These are phyloP conservation scores for Metschnikowia aberdeeniae DNA, from an alignment of 805 yeast genomes.

Conservation along the genomic window DNA sequence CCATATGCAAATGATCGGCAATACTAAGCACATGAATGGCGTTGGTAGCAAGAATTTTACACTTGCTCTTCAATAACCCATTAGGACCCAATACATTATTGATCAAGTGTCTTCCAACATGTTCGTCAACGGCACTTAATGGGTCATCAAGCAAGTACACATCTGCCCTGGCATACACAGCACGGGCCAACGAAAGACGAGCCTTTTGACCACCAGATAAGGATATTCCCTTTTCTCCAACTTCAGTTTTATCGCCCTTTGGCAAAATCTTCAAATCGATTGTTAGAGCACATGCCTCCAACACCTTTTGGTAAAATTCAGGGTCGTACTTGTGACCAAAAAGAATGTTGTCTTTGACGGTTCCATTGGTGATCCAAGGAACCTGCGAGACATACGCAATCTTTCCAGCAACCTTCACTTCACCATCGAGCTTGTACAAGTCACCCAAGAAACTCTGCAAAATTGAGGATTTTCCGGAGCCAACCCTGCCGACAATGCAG, in stretches of 20 bases:
- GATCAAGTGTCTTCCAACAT: conserved; percentile 84
- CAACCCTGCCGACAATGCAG: conserved; percentile 88
- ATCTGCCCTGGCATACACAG: conserved; percentile 93
- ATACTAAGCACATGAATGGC: conserved; percentile 75
- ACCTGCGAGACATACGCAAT: conserved; percentile 89
- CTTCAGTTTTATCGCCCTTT: conserved; percentile 87
- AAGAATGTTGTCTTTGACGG: conserved; percentile 83
- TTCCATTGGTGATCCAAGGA: conserved; percentile 97
- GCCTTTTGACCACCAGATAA: conserved; percentile 98
- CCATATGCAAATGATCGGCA: conserved; percentile 66
- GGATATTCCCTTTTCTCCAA: conserved; percentile 96
- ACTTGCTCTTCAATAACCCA: conserved; percentile 71
- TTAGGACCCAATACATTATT: conserved; percentile 77
- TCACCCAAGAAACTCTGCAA: conserved; percentile 81
- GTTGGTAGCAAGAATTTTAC: conserved; percentile 81
- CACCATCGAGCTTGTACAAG: conserved; percentile 69
- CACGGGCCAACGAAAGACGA: conserved; percentile 88
- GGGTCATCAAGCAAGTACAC: conserved; percentile 89
- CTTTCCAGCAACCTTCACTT: conserved; percentile 66
- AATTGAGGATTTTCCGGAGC: conserved; percentile 83
- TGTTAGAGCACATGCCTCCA: conserved; percentile 82
- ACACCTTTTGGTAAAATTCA: conserved; percentile 72
- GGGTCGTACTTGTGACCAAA: conserved; percentile 86
- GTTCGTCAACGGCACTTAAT: conserved; percentile 95
- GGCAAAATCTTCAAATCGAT: conserved; percentile 78